Base-by-base conservation (phyloP, 1,139 yeast species). In the Candida tropicalis region DNA sequence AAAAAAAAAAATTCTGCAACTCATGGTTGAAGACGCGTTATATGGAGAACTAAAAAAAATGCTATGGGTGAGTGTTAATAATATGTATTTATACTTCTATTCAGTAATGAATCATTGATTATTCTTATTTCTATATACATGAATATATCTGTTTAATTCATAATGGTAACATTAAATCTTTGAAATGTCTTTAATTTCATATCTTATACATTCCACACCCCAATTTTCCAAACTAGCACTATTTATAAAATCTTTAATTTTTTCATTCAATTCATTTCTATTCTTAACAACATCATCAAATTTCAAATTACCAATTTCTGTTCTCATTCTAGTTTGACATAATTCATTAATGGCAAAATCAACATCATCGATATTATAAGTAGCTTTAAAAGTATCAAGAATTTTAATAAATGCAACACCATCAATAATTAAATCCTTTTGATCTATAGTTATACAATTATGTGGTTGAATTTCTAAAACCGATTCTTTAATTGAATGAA, bases 311-410 rank as follows among this genome's bases (percentile, higher is more conserved):
- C 96, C 96, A 57, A 88, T 88, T 63, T 88, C 96, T 1, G 89
- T 81, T 57, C 96, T 75, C 96, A 88, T 88, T 31, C 96, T 87
- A 16, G 96, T 87, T 62, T 87, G 96, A 0, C 96, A 96, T 53
- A 88, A 75, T 65, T 88, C 96, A 40, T 86, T 75, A 45, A 88
- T 82, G 38, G 96, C 95, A 60, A 85, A 88, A 59, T 84, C 87
- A 43, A 90, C 89, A 58, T 88, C 93, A 57, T 88, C 96, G 26
- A 88, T 95, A 5, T 95, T 95, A 57, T 88, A 88, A 44, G 88
- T 80, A 13, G 96, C 96, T 68, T 85, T 86, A 63, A 83, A 87
- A 5, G 96, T 87, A 58, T 88, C 95, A 44, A 78, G 73, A 6
- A 87, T 91, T 54, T 83, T 82, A 54, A 87, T 80, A 59, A 86